phyloP scores from a whole-genome alignment of 208 protist species.

The Leishmania tarentolae region DNA sequence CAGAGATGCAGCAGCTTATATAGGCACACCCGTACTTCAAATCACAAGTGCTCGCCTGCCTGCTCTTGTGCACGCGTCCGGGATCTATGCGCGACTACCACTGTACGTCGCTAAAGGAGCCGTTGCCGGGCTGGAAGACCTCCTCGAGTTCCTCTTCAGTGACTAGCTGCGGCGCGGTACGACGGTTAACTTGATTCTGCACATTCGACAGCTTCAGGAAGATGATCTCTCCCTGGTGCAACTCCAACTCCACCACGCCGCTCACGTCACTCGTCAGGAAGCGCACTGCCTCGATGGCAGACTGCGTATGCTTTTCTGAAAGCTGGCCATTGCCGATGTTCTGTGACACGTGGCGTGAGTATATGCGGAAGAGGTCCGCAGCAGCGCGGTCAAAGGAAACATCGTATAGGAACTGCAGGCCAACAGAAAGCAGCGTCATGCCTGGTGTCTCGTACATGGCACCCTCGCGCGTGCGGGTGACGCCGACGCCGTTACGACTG shows the following conservation, averaged over 20 bases:
- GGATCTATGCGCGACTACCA: slow-evolving; percentile 47
- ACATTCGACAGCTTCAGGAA: slow-evolving; percentile 86
- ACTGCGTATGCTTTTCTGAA: slow-evolving; percentile 86
- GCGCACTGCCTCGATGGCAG: slow-evolving; percentile 82
- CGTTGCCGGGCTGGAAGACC: slow-evolving; percentile 85
- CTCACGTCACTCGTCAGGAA: slow-evolving; percentile 69
- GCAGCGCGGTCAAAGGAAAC: slow-evolving; percentile 82
- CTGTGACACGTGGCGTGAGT: slow-evolving; percentile 76
- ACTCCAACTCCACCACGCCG: slow-evolving; percentile 86
- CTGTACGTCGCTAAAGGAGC: slow-evolving; percentile 87
- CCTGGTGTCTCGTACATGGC: slow-evolving; percentile 92
- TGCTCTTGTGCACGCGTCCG: not conserved
- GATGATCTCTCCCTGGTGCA: slow-evolving; percentile 90
- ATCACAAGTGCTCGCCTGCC: not conserved
- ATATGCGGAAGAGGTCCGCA: slow-evolving; percentile 73
- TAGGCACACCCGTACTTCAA: not conserved
- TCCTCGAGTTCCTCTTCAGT: slow-evolving; percentile 88
- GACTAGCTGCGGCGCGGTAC: slow-evolving; percentile 46
- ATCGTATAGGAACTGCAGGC: slow-evolving; percentile 86
- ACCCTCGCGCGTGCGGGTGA: slow-evolving; percentile 78
- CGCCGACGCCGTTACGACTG: slow-evolving; percentile 85
- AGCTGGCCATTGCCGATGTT: slow-evolving; percentile 69
- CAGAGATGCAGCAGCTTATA: too few relatives aligned
- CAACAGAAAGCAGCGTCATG: slow-evolving; percentile 81
- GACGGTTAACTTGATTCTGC: slow-evolving; percentile 43